These are phyloP conservation scores for Penicillium daleae DNA, from an alignment of 495 filamentous ascomycete species.

Conservation along the genomic window DNA sequence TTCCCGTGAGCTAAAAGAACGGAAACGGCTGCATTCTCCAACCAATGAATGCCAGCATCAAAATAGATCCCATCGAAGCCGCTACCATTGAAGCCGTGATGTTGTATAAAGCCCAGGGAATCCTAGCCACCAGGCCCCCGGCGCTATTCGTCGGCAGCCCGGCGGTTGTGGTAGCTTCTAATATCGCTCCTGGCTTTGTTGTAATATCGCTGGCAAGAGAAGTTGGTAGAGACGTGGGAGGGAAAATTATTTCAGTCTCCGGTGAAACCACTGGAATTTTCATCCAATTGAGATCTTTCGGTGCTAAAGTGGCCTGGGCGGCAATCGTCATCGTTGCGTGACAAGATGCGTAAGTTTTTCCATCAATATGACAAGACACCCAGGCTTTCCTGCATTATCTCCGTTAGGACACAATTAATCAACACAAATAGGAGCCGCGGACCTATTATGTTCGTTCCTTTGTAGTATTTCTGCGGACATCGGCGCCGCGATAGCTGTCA, in stretches of 20 bases:
- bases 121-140: too few species aligned
- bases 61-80: background rate
- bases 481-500: too few species aligned
- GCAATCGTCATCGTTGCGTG: background rate
- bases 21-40: background rate
- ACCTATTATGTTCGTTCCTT: too few species aligned
- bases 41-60: background rate
- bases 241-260: background rate
- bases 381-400: background rate
- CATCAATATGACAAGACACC: background rate
- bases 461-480: too few species aligned
- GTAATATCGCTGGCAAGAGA: too few species aligned
- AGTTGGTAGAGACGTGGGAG: background rate
- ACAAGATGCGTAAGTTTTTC: background rate
- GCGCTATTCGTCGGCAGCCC: too few species aligned
- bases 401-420: too few species aligned
- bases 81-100: background rate
- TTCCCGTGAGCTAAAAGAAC: background rate
- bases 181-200: too few species aligned
- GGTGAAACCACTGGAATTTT: background rate
- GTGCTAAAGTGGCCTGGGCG: background rate
- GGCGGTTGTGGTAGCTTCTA: too few species aligned
- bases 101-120: background rate
- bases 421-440: too few species aligned
- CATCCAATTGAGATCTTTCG: constrained; percentile 1